Conservation (phyloP, 2,329 filamentous ascomycete species). For the Raffaelea albimanens region DNA sequence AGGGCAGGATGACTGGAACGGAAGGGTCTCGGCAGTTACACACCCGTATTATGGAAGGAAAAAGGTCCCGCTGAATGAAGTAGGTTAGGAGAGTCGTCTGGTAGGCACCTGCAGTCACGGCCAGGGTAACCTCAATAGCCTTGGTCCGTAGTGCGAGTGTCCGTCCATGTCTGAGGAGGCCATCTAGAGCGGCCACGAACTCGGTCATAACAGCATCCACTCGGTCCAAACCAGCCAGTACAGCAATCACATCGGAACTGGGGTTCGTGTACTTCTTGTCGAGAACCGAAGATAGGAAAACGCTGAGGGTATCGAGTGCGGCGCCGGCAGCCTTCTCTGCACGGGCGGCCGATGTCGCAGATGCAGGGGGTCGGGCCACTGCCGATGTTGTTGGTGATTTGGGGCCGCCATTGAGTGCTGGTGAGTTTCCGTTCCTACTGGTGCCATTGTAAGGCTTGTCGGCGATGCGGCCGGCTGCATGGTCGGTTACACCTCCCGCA, state of each 20-base stretch:
- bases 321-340: conserved; percentile 2
- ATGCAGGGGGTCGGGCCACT: neutral
- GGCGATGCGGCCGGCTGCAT: neutral
- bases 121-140: conserved; percentile 71
- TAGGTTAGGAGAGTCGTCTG: conserved; percentile 91
- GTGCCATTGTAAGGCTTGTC: neutral
- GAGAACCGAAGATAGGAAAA: conserved; percentile 74
- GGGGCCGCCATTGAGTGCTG: neutral
- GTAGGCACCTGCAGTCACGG: conserved; percentile 86
- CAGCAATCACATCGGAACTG: conserved; percentile 85
- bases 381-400: neutral
- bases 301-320: conserved; percentile 64
- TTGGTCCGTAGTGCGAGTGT: conserved; percentile 62
- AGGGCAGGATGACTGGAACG: neutral
- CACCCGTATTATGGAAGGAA: conserved; percentile 91
- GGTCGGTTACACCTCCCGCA: conserved; percentile 1
- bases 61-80: conserved; percentile 88
- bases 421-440: neutral
- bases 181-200: conserved; percentile 74
- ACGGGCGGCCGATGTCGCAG: neutral
- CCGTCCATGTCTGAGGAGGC: conserved; percentile 68
- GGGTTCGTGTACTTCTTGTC: conserved; percentile 90
- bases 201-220: conserved; percentile 82
- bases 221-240: conserved; percentile 80
- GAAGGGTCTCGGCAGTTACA: neutral